Conservation (phyloP, 2,329 filamentous ascomycete genomes). For the Fonsecaea multimorphosa region DNA sequence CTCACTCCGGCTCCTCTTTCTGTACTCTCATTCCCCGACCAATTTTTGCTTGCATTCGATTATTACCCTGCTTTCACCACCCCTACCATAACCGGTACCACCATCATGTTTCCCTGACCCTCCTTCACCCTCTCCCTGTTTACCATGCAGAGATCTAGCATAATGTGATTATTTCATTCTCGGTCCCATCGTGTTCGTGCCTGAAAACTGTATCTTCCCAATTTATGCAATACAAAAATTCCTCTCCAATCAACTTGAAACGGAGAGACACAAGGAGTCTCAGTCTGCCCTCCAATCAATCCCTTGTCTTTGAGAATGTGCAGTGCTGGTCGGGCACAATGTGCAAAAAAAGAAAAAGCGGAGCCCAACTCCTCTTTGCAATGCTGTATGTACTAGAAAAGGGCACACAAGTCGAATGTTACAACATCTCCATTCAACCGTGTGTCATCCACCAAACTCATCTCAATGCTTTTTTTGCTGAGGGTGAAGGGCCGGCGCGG, state of each 20-base stretch:
- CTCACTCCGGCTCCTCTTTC: neutral
- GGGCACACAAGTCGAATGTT: constrained; percentile 26
- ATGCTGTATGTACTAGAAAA: constrained; percentile 36
- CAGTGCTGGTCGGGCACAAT: constrained; percentile 14
- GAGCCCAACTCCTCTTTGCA: constrained; percentile 20
- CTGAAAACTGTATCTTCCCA: constrained; percentile 32
- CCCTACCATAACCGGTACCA: neutral
- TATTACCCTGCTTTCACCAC: constrained; percentile 4
- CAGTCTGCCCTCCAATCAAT: constrained; percentile 24
- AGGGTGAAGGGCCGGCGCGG: constrained; percentile 15
- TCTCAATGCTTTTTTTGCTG: constrained; percentile 32
- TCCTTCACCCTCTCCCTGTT: constrained; percentile 5
- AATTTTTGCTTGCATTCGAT: constrained; percentile 6
- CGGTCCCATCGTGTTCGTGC: constrained; percentile 36
- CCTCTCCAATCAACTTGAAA: constrained; percentile 30
- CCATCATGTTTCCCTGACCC: constrained; percentile 19
- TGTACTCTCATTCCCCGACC: neutral
- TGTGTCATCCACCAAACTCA: constrained; percentile 26
- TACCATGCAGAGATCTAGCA: constrained; percentile 24
- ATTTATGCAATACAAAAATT: constrained; percentile 34
- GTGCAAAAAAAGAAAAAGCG: constrained; percentile 19
- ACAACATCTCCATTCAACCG: constrained; percentile 27
- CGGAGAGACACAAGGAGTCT: constrained; percentile 14
- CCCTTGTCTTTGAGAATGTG: constrained; percentile 7
- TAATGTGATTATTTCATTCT: constrained; percentile 30